A percentile compares a stretch with the other conserved stretches of the same genome.
Evolutionary conservation across 208 protist species (phyloP).

Genomic region (Leishmania turanica): DNA sequence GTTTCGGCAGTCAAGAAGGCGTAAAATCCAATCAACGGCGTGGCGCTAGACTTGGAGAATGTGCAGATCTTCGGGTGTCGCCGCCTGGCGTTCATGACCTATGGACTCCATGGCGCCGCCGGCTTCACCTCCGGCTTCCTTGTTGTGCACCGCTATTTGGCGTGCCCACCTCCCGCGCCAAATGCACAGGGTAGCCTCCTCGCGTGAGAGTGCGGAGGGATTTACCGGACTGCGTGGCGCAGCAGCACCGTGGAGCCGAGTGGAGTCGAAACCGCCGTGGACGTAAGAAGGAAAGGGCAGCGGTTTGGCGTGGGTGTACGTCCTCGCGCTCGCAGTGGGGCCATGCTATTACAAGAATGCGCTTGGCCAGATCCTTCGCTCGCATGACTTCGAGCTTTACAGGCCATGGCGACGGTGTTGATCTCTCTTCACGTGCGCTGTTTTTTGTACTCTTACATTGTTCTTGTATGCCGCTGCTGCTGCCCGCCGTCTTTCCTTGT

Average conservation of each 20-base stretch:
- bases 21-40: constrained; percentile 55
- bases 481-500: neutral
- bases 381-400: too few species aligned
- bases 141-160: constrained; percentile 51
- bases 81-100: constrained; percentile 32
- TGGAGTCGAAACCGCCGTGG: neutral
- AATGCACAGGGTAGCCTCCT: neutral
- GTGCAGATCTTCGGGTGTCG: constrained; percentile 54
- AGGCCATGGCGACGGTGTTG: too few species aligned
- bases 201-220: neutral
- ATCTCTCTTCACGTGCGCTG: neutral
- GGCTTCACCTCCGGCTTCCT: constrained; percentile 58
- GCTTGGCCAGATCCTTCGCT: too few species aligned
- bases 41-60: constrained; percentile 53
- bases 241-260: neutral
- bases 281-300: neutral
- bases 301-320: neutral
- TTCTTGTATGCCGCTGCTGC: too few species aligned
- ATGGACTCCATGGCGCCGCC: constrained; percentile 49
- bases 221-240: too few species aligned
- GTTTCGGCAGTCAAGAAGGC: constrained; percentile 38
- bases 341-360: too few species aligned
- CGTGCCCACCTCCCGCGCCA: neutral
- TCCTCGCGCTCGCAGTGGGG: neutral
- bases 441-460: neutral